Percentiles rank a stretch among this genome's conserved stretches.
Evolutionary conservation across 176 grass and related monocot genomes (phyloP).

Genomic region (Cenchrus purpureus): DNA sequence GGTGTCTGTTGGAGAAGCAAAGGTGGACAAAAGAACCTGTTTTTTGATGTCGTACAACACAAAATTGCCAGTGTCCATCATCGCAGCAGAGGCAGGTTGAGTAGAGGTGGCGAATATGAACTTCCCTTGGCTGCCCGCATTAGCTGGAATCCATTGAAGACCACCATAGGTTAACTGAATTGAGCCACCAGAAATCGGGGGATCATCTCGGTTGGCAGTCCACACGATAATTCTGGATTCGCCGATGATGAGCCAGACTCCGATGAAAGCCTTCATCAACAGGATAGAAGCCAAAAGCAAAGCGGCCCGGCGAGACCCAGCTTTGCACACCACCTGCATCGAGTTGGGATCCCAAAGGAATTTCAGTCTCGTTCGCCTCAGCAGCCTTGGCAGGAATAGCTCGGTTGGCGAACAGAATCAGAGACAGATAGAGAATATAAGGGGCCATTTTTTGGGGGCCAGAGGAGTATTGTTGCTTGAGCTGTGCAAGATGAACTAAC

Average conservation of each 20-base stretch:
- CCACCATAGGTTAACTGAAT: conserved; percentile 41
- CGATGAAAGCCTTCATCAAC: conserved; percentile 46
- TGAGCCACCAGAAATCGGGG: conserved; percentile 32
- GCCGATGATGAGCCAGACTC: conserved; percentile 42
- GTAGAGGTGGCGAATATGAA: conserved; percentile 19
- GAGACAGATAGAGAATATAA: conserved; percentile 3
- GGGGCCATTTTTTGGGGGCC: conserved; percentile 9
- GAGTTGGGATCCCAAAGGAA: conserved; percentile 16
- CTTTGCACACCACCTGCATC: neutral
- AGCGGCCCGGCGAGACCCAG: conserved; percentile 49
- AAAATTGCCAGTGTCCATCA: conserved; percentile 46
- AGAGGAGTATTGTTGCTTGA: neutral
- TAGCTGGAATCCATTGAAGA: conserved; percentile 50
- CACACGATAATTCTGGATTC: conserved; percentile 32
- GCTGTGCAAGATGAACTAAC: neutral
- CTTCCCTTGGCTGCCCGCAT: conserved; percentile 25
- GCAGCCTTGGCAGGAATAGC: conserved; percentile 20
- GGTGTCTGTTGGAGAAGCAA: conserved; percentile 48
- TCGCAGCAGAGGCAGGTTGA: conserved; percentile 33
- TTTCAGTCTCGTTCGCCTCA: neutral
- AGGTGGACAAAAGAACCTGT: conserved; percentile 43
- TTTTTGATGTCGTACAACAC: conserved; percentile 27
- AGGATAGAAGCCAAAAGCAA: conserved; percentile 55
- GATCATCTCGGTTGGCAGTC: conserved; percentile 51
- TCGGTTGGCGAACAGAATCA: conserved; percentile 12